Evolutionary conservation across 768 basidiomycete genomes (phyloP).

Genomic region (Infundibulicybe gibba): DNA sequence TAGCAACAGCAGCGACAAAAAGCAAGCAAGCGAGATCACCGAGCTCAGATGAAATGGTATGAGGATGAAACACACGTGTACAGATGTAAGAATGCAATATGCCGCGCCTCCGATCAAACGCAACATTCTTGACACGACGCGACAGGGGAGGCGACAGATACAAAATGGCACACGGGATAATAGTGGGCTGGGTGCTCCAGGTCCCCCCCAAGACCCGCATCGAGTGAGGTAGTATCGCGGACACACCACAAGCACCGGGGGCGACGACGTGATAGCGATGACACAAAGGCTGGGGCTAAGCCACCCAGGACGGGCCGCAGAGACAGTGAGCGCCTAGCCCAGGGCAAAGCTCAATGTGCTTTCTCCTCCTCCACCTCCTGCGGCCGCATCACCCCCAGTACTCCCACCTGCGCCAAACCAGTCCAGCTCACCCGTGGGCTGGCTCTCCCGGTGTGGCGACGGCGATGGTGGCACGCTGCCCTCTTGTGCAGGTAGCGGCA

Average conservation of each 20-base stretch:
- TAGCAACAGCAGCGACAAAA: too few relatives aligned
- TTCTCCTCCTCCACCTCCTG: not conserved
- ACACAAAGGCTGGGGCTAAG: not conserved
- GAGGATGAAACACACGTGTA: too few relatives aligned
- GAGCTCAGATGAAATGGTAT: too few relatives aligned
- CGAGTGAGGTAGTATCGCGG: not conserved
- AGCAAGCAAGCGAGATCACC: too few relatives aligned
- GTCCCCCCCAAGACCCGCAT: too few relatives aligned
- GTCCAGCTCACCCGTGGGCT: constrained; percentile 6
- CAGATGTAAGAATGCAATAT: too few relatives aligned
- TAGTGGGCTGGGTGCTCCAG: too few relatives aligned
- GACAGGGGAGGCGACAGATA: too few relatives aligned
- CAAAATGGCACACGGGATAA: too few relatives aligned
- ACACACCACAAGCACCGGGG: not conserved
- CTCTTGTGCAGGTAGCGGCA: not conserved
- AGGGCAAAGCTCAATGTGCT: constrained; percentile 24
- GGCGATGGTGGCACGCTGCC: not conserved
- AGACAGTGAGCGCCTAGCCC: constrained; percentile 8
- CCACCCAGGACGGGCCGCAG: not conserved
- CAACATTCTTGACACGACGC: too few relatives aligned
- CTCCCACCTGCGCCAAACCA: constrained; percentile 22
- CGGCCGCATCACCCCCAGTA: constrained; percentile 1
- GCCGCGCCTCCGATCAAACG: too few relatives aligned
- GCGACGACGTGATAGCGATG: not conserved
- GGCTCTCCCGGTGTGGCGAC: not conserved